These are phyloP conservation scores for Atkinsonella texensis DNA, from an alignment of 2,329 filamentous ascomycete species.

Conservation along the genomic window DNA sequence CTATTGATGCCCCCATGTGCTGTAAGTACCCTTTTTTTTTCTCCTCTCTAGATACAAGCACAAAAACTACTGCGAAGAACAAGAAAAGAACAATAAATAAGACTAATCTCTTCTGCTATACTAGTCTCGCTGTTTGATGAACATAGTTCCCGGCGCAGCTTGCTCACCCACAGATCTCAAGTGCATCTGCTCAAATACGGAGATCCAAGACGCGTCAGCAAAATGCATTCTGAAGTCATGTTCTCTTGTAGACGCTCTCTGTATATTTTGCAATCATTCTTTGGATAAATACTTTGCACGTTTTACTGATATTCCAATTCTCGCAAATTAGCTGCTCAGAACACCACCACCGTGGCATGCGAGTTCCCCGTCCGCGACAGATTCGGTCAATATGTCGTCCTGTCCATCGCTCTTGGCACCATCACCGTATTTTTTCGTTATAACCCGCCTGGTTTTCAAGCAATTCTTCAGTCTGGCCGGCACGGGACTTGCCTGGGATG, in stretches of 20 bases:
- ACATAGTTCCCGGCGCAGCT: background rate
- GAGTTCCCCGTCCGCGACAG: background rate
- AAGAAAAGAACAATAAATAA: background rate
- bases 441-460: background rate
- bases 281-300: background rate
- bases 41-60: background rate
- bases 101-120: background rate
- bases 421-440: background rate
- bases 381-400: constrained; percentile 1
- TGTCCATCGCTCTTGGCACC: background rate
- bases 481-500: background rate
- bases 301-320: background rate
- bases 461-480: background rate
- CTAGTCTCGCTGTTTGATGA: background rate
- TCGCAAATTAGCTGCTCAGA: background rate
- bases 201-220: background rate
- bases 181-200: background rate
- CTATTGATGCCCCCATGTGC: background rate
- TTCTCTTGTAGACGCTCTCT: background rate
- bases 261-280: background rate
- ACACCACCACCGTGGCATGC: background rate
- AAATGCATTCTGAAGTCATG: background rate
- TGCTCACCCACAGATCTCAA: background rate
- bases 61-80: background rate
- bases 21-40: background rate